Evolutionary conservation across 2,329 filamentous ascomycete species (phyloP), one percentile per base, ranked within the genome.

Genomic region (Cercospora brassicicola): DNA sequence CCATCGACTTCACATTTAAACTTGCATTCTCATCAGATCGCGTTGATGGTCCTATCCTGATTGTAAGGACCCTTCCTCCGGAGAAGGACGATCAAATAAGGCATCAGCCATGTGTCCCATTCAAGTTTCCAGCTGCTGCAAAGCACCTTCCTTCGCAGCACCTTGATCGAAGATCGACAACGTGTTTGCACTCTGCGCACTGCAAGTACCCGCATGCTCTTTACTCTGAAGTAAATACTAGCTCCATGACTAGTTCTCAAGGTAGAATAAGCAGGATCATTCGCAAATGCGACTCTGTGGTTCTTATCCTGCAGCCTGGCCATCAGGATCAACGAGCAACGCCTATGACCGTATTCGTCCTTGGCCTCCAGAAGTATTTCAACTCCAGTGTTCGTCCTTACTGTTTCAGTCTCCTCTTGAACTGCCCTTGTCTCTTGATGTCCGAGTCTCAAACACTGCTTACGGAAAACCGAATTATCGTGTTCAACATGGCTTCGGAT

Each of bases 401-500:
- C 6, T 8, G 2, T 28, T 15, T 10, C n/a, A 45, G 26, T 61
- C 18, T 10, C 23, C 33, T 28, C n/a, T 18, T 20, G 2, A 48
- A 5, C 23, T 28, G 36, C 15, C 36, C 7, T n/a, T n/a, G 48
- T 55, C 9, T 26, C 2, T 13, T 55, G 8, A 28, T 55, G 48
- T n/a, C 23, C 3, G 11, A 28, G 2, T 28, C 9, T 3, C 23
- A 30, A 15, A 28, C 2, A 8, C 7, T 55, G 11, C 48, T 55
- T 10, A 55, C 7, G 15, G 23, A 30, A 26, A 11, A 28, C 48
- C 7, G 23, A 9, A 55, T 30, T 7, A 9, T 1, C 8, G 23
- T n/a, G 23, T 0, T n/a, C 11, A 30, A 55, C 5, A 55, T 55
- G 65, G 59, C 53, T 20, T 62, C 65, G 4, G 59, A 67, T 45